Evolutionary conservation across 2,329 filamentous ascomycete genomes (phyloP).

Genomic region (Dothistroma septosporum): DNA sequence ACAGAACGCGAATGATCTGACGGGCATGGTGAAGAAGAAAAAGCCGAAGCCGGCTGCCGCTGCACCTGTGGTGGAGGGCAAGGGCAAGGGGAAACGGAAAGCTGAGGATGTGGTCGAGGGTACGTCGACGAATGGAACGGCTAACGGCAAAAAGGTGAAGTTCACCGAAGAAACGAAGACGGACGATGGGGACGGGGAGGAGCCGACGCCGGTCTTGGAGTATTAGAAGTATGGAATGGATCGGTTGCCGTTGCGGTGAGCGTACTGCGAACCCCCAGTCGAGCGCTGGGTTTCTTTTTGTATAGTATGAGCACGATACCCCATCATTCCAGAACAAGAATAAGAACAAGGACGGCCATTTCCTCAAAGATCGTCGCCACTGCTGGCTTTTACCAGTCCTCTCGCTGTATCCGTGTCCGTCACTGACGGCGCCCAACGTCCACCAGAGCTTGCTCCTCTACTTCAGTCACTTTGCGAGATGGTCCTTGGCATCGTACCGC

Average conservation of each 20-base stretch:
- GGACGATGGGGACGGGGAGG: neutral
- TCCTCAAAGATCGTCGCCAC: too few species aligned
- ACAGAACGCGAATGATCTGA: conserved; percentile 69
- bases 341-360: too few species aligned
- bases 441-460: too few species aligned
- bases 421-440: neutral
- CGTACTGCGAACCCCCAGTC: neutral
- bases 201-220: conserved; percentile 1
- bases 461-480: neutral
- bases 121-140: conserved; percentile 1
- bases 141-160: conserved; percentile 30
- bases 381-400: too few species aligned
- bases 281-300: neutral
- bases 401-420: neutral
- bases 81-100: conserved; percentile 31
- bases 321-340: neutral
- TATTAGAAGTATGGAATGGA: neutral
- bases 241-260: neutral
- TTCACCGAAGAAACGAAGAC: conserved; percentile 10
- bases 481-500: neutral
- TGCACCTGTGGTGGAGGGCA: conserved; percentile 20
- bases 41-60: conserved; percentile 29
- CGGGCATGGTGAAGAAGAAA: conserved; percentile 68
- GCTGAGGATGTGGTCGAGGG: conserved; percentile 21
- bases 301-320: neutral